A percentile compares a stretch with the other conserved stretches of the same genome.
These are phyloP conservation scores for Penicillium sumatraense DNA, from an alignment of 2,329 filamentous ascomycete species.

Conservation along the genomic window DNA sequence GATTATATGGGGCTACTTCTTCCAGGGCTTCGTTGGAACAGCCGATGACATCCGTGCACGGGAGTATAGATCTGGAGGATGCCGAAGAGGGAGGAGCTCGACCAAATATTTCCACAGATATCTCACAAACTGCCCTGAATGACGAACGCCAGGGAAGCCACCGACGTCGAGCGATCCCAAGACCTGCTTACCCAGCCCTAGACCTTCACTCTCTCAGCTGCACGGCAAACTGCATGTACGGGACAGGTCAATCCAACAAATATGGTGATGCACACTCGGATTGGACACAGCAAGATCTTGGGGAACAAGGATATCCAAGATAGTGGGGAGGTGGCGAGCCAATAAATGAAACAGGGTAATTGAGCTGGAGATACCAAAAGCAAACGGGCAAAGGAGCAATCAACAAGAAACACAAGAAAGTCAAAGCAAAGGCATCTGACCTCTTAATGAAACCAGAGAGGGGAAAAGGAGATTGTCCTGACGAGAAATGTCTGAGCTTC, in stretches of 20 bases:
- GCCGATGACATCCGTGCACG: constrained; percentile 12
- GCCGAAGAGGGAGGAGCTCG: neutral
- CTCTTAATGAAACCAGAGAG: neutral
- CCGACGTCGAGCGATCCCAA: constrained; percentile 4
- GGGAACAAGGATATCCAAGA: constrained; percentile 18
- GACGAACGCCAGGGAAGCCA: neutral
- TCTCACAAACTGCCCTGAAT: neutral
- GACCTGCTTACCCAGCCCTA: constrained; percentile 1
- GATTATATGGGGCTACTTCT: neutral
- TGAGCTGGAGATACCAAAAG: constrained; percentile 3
- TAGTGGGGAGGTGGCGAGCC: constrained; percentile 12
- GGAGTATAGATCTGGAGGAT: neutral
- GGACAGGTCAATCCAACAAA: constrained; percentile 10
- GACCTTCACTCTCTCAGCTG: constrained; percentile 9
- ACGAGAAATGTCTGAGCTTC: constrained; percentile 6
- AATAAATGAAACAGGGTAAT: constrained; percentile 7
- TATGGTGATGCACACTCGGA: constrained; percentile 9
- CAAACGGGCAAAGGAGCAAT: constrained; percentile 1
- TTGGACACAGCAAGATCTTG: constrained; percentile 17
- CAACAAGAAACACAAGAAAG: constrained; percentile 2
- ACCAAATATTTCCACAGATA: constrained; percentile 7
- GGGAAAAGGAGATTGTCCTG: neutral
- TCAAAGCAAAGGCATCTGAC: neutral
- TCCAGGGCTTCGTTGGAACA: too few relatives aligned
- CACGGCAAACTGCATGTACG: constrained; percentile 14